These are phyloP conservation scores for Pichia sp. DNA, from an alignment of 1,139 yeast species.

Conservation along the genomic window DNA sequence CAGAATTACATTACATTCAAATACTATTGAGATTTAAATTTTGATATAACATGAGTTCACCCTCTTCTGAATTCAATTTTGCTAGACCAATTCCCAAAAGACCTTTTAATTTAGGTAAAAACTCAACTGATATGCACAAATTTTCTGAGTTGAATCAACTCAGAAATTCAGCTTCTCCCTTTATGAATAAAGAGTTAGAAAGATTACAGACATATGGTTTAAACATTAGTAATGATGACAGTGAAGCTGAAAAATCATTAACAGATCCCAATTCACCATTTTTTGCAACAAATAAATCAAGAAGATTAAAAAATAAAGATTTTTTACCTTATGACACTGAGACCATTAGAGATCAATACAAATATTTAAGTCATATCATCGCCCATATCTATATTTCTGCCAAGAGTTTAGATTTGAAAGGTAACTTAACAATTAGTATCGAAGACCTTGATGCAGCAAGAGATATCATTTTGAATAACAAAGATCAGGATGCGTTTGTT, in stretches of 20 bases:
- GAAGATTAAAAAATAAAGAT: slow-evolving; percentile 55
- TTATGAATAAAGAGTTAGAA: slow-evolving; percentile 16
- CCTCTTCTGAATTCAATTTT: slow-evolving; percentile 13
- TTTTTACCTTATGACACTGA: slow-evolving; percentile 76
- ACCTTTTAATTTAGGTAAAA: slow-evolving; percentile 7
- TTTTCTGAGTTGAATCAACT: background rate
- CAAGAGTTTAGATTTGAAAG: slow-evolving; percentile 68
- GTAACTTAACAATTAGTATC: slow-evolving; percentile 61
- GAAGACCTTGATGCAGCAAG: slow-evolving; percentile 32
- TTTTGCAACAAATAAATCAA: slow-evolving; percentile 44
- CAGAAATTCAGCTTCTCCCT: slow-evolving; percentile 3
- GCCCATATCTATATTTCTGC: slow-evolving; percentile 76
- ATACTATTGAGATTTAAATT: background rate
- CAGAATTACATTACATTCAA: too few species aligned
- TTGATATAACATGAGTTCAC: slow-evolving; percentile 15
- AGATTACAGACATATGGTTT: slow-evolving; percentile 37
- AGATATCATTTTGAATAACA: slow-evolving; percentile 11
- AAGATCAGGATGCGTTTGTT: slow-evolving; percentile 11
- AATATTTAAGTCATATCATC: slow-evolving; percentile 71
- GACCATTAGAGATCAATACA: slow-evolving; percentile 59
- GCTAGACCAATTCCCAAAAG: slow-evolving; percentile 11
- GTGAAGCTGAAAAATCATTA: slow-evolving; percentile 35
- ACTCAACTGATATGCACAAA: background rate
- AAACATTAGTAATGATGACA: slow-evolving; percentile 50
- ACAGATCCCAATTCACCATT: slow-evolving; percentile 49